Percentiles rank a stretch among this genome's conserved stretches.
Evolutionary conservation across 768 basidiomycete genomes (phyloP).

Genomic region (Tricholoma bakamatsutake): DNA sequence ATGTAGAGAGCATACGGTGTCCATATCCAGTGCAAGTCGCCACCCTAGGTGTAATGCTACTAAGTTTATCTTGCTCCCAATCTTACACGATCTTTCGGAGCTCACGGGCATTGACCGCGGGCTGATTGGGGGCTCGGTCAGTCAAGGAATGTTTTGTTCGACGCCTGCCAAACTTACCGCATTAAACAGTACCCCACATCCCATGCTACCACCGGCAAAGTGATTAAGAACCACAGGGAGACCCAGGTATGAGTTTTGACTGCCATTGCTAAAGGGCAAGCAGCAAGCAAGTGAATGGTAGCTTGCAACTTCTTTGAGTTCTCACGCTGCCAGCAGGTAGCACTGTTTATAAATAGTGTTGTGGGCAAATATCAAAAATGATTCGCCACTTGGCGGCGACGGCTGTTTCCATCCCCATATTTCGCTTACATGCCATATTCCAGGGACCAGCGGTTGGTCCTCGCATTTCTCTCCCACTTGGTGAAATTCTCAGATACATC

Average conservation of each 20-base stretch:
- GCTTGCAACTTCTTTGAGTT: no score
- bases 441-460: no score
- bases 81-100: neutral
- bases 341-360: no score
- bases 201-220: constrained; percentile 65
- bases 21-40: constrained; percentile 93
- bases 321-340: no score
- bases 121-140: constrained; percentile 28
- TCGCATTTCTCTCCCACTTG: no score
- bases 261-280: constrained; percentile 30
- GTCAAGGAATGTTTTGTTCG: neutral
- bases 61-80: neutral
- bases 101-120: constrained; percentile 72
- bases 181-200: constrained; percentile 79
- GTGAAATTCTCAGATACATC: no score
- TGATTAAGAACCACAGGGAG: constrained; percentile 63
- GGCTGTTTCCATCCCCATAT: no score
- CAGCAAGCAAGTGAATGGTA: neutral
- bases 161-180: constrained; percentile 41
- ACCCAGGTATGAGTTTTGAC: constrained; percentile 52
- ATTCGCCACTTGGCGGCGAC: no score
- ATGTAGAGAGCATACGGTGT: constrained; percentile 76
- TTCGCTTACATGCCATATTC: no score
- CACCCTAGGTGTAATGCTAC: constrained; percentile 48
- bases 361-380: no score